Percentiles rank a stretch among this genome's conserved stretches.
Evolutionary conservation across 2,329 filamentous ascomycete species (phyloP).

Genomic region (Neonectria coccinea): DNA sequence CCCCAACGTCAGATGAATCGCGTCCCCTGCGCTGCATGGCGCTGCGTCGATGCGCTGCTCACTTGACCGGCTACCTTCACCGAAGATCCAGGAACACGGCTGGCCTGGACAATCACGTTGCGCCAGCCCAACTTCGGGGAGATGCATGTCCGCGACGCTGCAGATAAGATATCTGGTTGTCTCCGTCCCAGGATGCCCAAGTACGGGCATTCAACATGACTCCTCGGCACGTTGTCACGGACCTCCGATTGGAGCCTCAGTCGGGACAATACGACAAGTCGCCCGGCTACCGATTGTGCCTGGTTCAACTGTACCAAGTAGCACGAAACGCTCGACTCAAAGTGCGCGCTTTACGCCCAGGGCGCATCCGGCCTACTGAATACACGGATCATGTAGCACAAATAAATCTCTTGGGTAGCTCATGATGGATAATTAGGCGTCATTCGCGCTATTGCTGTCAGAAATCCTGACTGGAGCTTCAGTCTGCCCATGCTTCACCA

Average conservation of each 20-base stretch:
- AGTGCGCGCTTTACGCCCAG: slow-evolving; percentile 14
- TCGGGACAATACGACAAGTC: slow-evolving; percentile 15
- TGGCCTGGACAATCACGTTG: slow-evolving; percentile 27
- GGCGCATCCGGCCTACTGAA: slow-evolving; percentile 13
- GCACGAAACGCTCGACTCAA: slow-evolving; percentile 1
- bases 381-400: background rate
- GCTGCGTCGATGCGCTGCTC: slow-evolving; percentile 22
- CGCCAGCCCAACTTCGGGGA: slow-evolving; percentile 30
- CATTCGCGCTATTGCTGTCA: slow-evolving; percentile 33
- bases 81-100: slow-evolving; percentile 46
- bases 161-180: slow-evolving; percentile 32
- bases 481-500: slow-evolving; percentile 30
- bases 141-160: slow-evolving; percentile 36
- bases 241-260: slow-evolving; percentile 22
- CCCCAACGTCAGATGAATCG: slow-evolving; percentile 32
- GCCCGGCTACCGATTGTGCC: slow-evolving; percentile 6
- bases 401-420: slow-evolving; percentile 22
- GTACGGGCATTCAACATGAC: slow-evolving; percentile 15
- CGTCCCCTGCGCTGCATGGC: slow-evolving; percentile 32
- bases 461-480: slow-evolving; percentile 22
- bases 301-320: background rate
- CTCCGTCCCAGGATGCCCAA: slow-evolving; percentile 10
- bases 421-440: slow-evolving; percentile 28
- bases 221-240: slow-evolving; percentile 16
- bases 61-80: slow-evolving; percentile 44